phyloP scores from a whole-genome alignment of 2,329 filamentous ascomycete species.

The Penicillium sp. region DNA sequence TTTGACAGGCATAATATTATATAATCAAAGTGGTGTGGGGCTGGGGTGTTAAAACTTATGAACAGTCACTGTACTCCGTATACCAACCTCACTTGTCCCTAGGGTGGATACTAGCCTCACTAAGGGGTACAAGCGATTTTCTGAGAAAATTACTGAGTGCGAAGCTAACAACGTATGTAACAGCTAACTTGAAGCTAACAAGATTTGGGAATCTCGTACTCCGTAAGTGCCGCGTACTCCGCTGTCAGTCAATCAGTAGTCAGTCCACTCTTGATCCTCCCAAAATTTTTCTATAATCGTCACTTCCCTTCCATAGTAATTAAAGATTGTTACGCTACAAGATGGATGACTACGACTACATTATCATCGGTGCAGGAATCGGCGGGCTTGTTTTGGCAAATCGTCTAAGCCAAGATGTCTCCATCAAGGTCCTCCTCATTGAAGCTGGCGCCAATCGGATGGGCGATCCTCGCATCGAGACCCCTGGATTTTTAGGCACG shows the following conservation, averaged over 20 bases:
- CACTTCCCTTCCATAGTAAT: neutral
- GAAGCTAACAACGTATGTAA: neutral
- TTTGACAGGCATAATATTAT: no score
- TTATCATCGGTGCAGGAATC: conserved; percentile 35
- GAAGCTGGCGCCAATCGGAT: conserved; percentile 30
- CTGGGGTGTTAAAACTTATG: no score
- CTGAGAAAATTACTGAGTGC: neutral
- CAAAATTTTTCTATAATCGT: neutral
- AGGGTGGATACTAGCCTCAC: neutral
- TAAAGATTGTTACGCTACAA: neutral
- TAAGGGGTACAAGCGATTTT: neutral
- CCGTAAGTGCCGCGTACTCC: neutral
- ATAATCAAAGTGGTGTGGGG: no score
- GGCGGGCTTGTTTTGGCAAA: conserved; percentile 35
- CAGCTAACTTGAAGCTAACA: neutral
- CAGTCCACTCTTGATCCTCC: neutral
- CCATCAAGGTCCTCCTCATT: conserved; percentile 28
- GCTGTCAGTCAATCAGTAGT: neutral
- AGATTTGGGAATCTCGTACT: neutral
- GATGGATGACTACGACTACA: conserved; percentile 27
- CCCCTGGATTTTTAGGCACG: conserved; percentile 21
- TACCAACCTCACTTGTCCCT: neutral
- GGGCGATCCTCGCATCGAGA: conserved; percentile 25
- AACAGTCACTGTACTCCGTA: no score
- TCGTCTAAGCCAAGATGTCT: conserved; percentile 31